phyloP scores from a whole-genome alignment of 179 eudicot species.

The Sideroxylon spinosum region DNA sequence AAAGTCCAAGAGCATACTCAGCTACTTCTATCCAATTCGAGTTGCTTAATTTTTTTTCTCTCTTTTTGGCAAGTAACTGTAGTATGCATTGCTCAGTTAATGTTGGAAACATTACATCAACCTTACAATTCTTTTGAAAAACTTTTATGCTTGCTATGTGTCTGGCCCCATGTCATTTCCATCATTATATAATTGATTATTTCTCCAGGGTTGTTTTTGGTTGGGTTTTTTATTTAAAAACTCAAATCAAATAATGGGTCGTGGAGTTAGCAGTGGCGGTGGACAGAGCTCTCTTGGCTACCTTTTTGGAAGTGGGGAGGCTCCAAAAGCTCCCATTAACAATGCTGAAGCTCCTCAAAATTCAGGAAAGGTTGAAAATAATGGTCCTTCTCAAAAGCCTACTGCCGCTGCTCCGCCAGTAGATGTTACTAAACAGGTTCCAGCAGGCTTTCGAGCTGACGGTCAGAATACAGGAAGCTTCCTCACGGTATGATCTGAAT shows the following conservation, averaged over 20 bases:
- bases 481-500: conserved; percentile 47
- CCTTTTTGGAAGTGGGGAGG: conserved; percentile 61
- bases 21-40: neutral
- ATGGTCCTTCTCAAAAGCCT: conserved; percentile 28
- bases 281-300: conserved; percentile 69
- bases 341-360: conserved; percentile 23
- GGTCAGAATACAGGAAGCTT: conserved; percentile 69
- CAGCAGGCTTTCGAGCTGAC: conserved; percentile 65
- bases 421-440: conserved; percentile 41
- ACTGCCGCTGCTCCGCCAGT: conserved; percentile 25
- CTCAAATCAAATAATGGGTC: conserved; percentile 33
- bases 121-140: neutral
- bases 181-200: neutral
- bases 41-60: neutral
- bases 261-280: conserved; percentile 78
- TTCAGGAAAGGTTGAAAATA: conserved; percentile 26
- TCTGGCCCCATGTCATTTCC: neutral
- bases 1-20: neutral
- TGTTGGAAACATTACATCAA: neutral
- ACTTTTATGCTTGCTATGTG: neutral
- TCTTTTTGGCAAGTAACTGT: neutral
- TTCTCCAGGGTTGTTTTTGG: neutral
- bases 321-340: conserved; percentile 37
- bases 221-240: neutral
- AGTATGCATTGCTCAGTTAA: neutral